Conservation (phyloP, 2,329 filamentous ascomycete species). For the Ophiosphaerella narmari region DNA sequence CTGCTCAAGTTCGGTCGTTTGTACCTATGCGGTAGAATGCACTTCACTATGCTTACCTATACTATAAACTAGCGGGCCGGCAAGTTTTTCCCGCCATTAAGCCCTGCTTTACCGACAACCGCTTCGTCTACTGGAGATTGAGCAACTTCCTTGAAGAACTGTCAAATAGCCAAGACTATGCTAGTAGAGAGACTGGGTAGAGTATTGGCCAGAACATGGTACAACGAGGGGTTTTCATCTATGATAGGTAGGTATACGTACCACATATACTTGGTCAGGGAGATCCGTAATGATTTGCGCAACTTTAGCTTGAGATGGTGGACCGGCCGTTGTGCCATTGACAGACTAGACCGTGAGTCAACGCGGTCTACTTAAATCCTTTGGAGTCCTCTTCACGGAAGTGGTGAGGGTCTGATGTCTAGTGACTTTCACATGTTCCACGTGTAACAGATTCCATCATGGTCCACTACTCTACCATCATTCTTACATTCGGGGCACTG, state of each 20-base stretch:
- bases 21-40: not conserved
- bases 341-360: no score
- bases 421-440: not conserved
- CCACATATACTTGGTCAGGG: not conserved
- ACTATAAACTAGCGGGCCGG: not conserved
- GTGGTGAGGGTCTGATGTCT: not conserved
- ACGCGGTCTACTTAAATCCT: no score
- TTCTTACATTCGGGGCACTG: slow-evolving; percentile 5
- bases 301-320: not conserved
- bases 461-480: not conserved
- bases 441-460: not conserved
- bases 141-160: not conserved
- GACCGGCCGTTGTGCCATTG: no score
- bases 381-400: no score
- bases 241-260: not conserved
- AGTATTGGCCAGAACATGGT: not conserved
- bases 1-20: not conserved
- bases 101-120: not conserved
- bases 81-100: not conserved
- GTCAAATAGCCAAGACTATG: not conserved
- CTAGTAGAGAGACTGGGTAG: not conserved
- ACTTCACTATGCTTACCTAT: not conserved
- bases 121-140: not conserved
- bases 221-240: not conserved
- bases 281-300: slow-evolving; percentile 1